Conservation (phyloP, 2,329 filamentous ascomycete species). For the Nemania diffusa region DNA sequence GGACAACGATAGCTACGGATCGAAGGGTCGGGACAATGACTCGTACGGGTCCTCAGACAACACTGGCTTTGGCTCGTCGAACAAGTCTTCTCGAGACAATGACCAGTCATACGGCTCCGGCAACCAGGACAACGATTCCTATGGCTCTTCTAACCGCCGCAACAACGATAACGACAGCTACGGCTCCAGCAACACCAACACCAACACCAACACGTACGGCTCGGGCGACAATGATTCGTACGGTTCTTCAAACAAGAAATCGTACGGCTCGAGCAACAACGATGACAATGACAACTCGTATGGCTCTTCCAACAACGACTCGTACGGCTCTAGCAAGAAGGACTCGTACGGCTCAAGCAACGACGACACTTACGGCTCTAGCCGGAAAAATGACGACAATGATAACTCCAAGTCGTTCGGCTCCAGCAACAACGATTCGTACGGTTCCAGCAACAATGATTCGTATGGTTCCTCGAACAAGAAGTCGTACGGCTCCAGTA, state of each 20-base stretch:
- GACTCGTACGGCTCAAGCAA: slow-evolving; percentile 19
- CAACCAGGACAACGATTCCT: slow-evolving; percentile 22
- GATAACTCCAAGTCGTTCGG: slow-evolving; percentile 27
- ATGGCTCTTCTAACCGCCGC: slow-evolving; percentile 9
- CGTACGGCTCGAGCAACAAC: slow-evolving; percentile 18
- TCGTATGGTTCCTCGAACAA: slow-evolving; percentile 19
- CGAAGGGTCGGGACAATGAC: slow-evolving; percentile 20
- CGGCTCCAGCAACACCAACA: slow-evolving; percentile 26
- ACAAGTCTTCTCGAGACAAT: slow-evolving; percentile 20
- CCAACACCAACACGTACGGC: slow-evolving; percentile 28
- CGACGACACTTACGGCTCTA: slow-evolving; percentile 38
- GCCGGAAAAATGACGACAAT: slow-evolving; percentile 21
- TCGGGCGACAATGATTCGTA: slow-evolving; percentile 27
- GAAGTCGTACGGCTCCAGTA: slow-evolving; percentile 16
- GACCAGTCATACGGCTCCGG: slow-evolving; percentile 30
- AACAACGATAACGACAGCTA: slow-evolving; percentile 37
- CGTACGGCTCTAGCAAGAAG: slow-evolving; percentile 34
- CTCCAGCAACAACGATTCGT: slow-evolving; percentile 24
- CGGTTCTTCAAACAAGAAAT: no score
- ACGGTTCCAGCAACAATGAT: slow-evolving; percentile 27
- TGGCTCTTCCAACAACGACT: slow-evolving; percentile 41
- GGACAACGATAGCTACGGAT: slow-evolving; percentile 38
- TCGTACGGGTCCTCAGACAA: slow-evolving; percentile 29
- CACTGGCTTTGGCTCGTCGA: slow-evolving; percentile 39
- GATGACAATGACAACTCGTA: slow-evolving; percentile 16